phyloP scores from a whole-genome alignment of 768 basidiomycete genomes.

The Boletus tomentosulus region DNA sequence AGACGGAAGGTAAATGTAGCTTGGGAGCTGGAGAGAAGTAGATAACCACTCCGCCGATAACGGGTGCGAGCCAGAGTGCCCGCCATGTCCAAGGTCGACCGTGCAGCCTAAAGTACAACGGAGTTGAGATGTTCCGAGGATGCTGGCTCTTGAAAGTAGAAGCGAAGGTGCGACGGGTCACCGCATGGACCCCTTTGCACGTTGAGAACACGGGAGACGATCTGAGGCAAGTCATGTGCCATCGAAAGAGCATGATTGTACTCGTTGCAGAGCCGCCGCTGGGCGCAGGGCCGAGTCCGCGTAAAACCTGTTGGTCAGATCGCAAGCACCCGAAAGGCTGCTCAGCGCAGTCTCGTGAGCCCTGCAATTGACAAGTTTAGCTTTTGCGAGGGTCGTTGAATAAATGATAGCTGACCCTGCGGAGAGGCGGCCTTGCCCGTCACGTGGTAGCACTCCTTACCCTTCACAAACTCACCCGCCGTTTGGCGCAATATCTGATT shows the following conservation, averaged over 20 bases:
- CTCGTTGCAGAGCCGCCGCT: conserved; percentile 23
- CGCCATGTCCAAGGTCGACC: conserved; percentile 28
- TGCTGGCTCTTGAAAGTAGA: conserved; percentile 2
- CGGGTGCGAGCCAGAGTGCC: conserved; percentile 50
- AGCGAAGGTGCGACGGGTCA: conserved; percentile 25
- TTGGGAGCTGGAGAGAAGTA: conserved; percentile 43
- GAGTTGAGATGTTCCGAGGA: conserved; percentile 9
- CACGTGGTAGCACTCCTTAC: conserved; percentile 5
- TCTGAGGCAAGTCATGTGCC: conserved; percentile 23
- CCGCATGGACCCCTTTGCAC: neutral
- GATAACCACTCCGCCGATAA: conserved; percentile 51
- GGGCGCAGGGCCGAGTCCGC: conserved; percentile 45
- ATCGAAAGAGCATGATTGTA: conserved; percentile 24
- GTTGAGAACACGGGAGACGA: conserved; percentile 17
- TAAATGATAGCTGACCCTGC: too few relatives aligned
- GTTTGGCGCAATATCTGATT: too few relatives aligned
- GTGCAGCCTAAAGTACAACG: conserved; percentile 16
- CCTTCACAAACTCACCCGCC: conserved; percentile 4
- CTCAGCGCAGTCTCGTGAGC: conserved; percentile 18
- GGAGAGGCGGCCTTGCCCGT: neutral
- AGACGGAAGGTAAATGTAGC: conserved; percentile 43
- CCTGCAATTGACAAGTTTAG: neutral
- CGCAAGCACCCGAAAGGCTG: conserved; percentile 5
- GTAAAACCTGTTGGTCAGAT: conserved; percentile 10
- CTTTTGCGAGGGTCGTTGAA: neutral